Evolutionary conservation across 176 grass and related monocot genomes (phyloP).

Genomic region (Urochloa ruziziensis): DNA sequence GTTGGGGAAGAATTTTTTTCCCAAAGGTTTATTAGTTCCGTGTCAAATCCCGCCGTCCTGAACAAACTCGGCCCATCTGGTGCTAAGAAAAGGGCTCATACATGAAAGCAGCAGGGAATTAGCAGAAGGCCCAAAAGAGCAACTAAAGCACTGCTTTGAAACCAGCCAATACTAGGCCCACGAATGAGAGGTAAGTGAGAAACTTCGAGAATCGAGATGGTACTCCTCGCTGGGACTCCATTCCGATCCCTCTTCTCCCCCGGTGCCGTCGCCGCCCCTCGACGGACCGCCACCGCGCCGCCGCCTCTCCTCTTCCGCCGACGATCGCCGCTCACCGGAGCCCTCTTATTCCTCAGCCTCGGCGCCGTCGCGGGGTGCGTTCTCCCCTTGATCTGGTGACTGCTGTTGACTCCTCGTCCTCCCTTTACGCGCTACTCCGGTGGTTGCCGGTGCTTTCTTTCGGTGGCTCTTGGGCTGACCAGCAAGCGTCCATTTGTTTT

Average conservation of each 20-base stretch:
- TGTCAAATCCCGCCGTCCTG: no score
- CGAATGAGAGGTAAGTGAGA: not conserved
- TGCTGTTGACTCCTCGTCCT: not conserved
- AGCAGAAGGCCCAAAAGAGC: no score
- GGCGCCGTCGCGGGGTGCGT: conserved; percentile 41
- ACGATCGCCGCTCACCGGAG: conserved; percentile 37
- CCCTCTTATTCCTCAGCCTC: conserved; percentile 51
- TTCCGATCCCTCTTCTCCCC: conserved; percentile 18
- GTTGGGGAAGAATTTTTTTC: no score
- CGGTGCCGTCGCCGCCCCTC: not conserved
- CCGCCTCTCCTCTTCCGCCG: conserved; percentile 1
- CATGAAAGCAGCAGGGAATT: no score
- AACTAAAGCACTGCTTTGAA: not conserved
- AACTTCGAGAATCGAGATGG: conserved; percentile 33
- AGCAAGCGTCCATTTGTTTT: not conserved
- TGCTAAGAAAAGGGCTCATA: no score
- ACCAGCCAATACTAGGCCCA: not conserved
- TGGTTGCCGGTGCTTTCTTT: not conserved
- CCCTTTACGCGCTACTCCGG: not conserved
- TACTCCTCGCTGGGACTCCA: not conserved
- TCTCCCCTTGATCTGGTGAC: conserved; percentile 28
- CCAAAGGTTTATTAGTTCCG: no score
- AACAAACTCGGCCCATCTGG: no score
- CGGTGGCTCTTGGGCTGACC: not conserved
- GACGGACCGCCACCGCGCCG: not conserved